Evolutionary conservation across 148 eudicot species (phyloP).

Genomic region (Fagopyrum homotropicum): DNA sequence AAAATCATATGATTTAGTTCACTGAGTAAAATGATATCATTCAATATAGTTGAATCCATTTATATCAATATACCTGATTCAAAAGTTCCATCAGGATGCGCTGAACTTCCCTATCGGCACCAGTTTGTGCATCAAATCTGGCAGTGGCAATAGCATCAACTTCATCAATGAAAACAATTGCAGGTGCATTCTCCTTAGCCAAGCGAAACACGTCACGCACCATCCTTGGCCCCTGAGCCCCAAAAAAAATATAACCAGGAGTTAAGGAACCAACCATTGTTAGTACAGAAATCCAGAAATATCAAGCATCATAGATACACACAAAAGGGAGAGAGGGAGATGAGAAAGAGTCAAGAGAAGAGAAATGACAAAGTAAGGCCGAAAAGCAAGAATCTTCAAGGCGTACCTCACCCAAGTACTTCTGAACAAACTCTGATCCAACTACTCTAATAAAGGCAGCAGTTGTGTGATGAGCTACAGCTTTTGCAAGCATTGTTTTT

Average conservation of each 20-base stretch:
- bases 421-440: conserved; percentile 95
- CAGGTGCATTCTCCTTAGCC: conserved; percentile 95
- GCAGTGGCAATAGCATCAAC: conserved; percentile 97
- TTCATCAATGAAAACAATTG: conserved; percentile 91
- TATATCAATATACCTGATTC: conserved; percentile 60
- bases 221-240: conserved; percentile 79
- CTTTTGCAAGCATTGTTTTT: conserved; percentile 46
- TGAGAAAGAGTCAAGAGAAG: background rate
- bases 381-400: background rate
- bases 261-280: background rate
- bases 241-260: background rate
- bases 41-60: background rate
- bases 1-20: background rate
- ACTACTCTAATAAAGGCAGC: conserved; percentile 93
- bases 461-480: conserved; percentile 90
- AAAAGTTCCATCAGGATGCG: conserved; percentile 92
- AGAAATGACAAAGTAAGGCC: background rate
- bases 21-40: background rate
- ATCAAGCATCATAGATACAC: background rate
- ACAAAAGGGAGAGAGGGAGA: background rate
- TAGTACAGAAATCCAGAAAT: background rate
- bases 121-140: conserved; percentile 97
- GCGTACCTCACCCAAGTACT: conserved; percentile 86
- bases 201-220: conserved; percentile 96
- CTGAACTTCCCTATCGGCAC: conserved; percentile 98